A percentile compares a stretch with the other conserved stretches of the same genome.
These are phyloP conservation scores for Dioszegia crocea DNA, from an alignment of 768 basidiomycete species.

Conservation along the genomic window DNA sequence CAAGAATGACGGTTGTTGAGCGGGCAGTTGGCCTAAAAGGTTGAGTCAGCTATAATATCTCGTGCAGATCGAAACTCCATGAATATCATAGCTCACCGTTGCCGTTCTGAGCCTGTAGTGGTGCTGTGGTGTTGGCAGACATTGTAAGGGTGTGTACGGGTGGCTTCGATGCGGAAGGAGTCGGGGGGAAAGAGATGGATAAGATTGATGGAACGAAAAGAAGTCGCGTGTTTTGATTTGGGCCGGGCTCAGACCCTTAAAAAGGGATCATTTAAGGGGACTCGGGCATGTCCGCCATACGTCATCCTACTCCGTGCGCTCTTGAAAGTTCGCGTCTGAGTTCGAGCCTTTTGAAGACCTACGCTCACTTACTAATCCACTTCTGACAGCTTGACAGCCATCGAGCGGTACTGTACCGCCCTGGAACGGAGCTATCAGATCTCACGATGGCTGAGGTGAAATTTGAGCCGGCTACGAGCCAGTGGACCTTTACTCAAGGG, in stretches of 20 bases:
- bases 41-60: not conserved
- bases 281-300: too few relatives aligned
- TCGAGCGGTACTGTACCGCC: too few relatives aligned
- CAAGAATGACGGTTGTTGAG: constrained; percentile 27
- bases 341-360: too few relatives aligned
- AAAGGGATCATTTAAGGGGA: not conserved
- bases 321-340: too few relatives aligned
- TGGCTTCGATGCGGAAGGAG: not conserved
- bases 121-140: constrained; percentile 8
- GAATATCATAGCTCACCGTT: constrained; percentile 20
- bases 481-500: constrained; percentile 83
- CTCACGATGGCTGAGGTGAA: constrained; percentile 1
- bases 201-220: not conserved
- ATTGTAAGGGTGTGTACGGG: not conserved
- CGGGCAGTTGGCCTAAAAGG: constrained; percentile 6
- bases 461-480: constrained; percentile 2
- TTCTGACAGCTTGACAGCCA: not conserved
- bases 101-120: constrained; percentile 8
- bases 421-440: too few relatives aligned
- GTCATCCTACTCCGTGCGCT: too few relatives aligned
- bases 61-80: not conserved
- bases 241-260: not conserved
- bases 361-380: too few relatives aligned
- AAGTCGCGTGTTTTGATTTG: constrained; percentile 9
- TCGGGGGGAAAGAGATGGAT: not conserved